These are phyloP conservation scores for Aspergillus fumigatiaffinis DNA, from an alignment of 2,329 filamentous ascomycete genomes.

Conservation along the genomic window DNA sequence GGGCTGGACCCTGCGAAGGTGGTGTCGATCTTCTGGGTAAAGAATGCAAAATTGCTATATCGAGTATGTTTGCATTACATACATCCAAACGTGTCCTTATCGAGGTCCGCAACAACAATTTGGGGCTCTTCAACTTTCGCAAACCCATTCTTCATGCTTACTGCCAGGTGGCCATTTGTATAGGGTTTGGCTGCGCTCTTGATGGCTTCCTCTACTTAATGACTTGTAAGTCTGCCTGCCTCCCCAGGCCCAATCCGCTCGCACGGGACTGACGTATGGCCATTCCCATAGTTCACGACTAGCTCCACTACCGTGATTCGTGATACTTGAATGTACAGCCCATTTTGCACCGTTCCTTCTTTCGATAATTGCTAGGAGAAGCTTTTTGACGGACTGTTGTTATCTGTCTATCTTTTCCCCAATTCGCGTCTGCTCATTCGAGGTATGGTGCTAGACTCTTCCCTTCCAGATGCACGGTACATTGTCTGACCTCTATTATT, in stretches of 20 bases:
- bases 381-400: background rate
- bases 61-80: constrained; percentile 10
- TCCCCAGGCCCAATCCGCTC: background rate
- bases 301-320: background rate
- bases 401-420: background rate
- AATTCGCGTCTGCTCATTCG: background rate
- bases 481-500: background rate
- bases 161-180: constrained; percentile 32
- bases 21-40: constrained; percentile 6
- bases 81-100: constrained; percentile 23
- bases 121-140: constrained; percentile 7
- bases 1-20: background rate
- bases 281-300: constrained; percentile 1
- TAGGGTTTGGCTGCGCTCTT: constrained; percentile 20
- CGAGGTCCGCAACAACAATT: constrained; percentile 5
- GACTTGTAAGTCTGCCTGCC: background rate
- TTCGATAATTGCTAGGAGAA: background rate
- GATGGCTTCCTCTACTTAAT: constrained; percentile 23
- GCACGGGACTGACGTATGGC: background rate
- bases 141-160: constrained; percentile 13
- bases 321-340: background rate
- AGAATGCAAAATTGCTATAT: constrained; percentile 15
- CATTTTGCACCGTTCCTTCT: background rate
- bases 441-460: background rate
- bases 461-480: background rate